Base-by-base conservation (phyloP, 2,329 filamentous ascomycete genomes). In the Westerdykella sp. region DNA sequence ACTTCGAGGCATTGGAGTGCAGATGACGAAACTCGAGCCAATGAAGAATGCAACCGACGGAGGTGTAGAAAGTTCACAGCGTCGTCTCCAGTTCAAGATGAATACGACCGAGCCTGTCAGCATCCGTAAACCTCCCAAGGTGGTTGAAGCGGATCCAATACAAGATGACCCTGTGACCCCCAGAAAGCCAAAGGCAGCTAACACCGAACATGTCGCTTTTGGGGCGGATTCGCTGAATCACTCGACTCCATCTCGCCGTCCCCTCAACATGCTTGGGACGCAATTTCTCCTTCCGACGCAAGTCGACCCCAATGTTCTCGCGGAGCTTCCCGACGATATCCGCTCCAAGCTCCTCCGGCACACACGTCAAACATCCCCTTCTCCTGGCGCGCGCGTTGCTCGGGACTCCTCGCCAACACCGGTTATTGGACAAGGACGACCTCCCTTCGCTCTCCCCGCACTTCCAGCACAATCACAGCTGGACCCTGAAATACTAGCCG, bases 211-310 rank as follows among this genome's bases (percentile, higher is more conserved):
- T 41, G 54, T 71, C 12, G 48, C 60, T 5, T 68, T 69, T 57
- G 62, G 66, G 65, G 43, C 67, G 37, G 41, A 51, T 16, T 52
- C 59, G 35, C 59, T 66, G n/a, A 67, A 65, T 30, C 54, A 56
- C 2, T 59, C 57, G 68, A 85, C 62, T 46, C 70, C 50, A 71
- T 79, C 66, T 71, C 84, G 69, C 16, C 84, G 77, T 48, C 83
- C 83, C 1, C 70, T 95, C 16, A 95, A 96, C 57, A 78, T 87
- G 3, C 74, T 81, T 3, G 88, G 91, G 2, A 95, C 91, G 0
- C 93, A 98, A 57, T 98, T 98, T 57, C 80, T 97, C 37, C 74
- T 98, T 54, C 93, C 93, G 0, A 79, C 79, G 1, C 87, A 95
- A 53, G 78, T 86, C 2, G 93, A 98, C 60, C 82, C 84, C 0